These are phyloP conservation scores for Uronychia binucleata DNA, from an alignment of 73 alveolate species.

Conservation along the genomic window DNA sequence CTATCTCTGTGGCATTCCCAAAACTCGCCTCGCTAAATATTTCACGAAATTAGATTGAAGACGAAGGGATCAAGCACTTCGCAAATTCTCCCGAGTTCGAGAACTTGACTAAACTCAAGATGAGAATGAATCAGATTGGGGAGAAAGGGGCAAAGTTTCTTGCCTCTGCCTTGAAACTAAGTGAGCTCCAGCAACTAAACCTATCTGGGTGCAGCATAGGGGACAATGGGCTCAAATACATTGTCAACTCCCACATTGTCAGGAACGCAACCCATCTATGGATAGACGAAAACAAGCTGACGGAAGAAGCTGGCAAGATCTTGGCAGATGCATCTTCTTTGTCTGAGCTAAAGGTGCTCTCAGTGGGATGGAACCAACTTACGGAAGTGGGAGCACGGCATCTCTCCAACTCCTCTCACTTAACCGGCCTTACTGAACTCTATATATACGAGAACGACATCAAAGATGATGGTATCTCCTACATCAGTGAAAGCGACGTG, in stretches of 20 bases:
- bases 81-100: slow-evolving; percentile 10
- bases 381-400: slow-evolving; percentile 23
- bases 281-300: slow-evolving; percentile 32
- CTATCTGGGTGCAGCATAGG: slow-evolving; percentile 25
- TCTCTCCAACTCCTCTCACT: slow-evolving; percentile 6
- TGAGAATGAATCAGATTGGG: slow-evolving; percentile 21
- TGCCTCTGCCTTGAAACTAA: slow-evolving; percentile 15
- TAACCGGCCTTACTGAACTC: slow-evolving; percentile 17
- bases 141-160: slow-evolving; percentile 28
- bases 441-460: slow-evolving; percentile 27
- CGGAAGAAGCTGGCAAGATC: slow-evolving; percentile 15
- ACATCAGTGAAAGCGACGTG: slow-evolving; percentile 13
- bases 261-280: slow-evolving; percentile 17
- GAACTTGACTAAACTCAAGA: slow-evolving; percentile 9
- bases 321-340: slow-evolving; percentile 17
- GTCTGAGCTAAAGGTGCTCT: slow-evolving; percentile 22
- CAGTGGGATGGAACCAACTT: slow-evolving; percentile 31
- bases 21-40: slow-evolving; percentile 10
- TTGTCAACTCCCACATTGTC: slow-evolving; percentile 17
- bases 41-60: slow-evolving; percentile 19
- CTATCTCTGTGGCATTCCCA: not conserved
- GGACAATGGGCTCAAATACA: slow-evolving; percentile 49
- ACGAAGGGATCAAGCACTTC: slow-evolving; percentile 35
- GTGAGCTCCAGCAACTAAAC: slow-evolving; percentile 16
- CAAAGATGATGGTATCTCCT: slow-evolving; percentile 41